Percentiles rank a stretch among this genome's conserved stretches.
Evolutionary conservation across 352 stramenopile genomes (phyloP).

Genomic region (Aphanomyces cochlioides): DNA sequence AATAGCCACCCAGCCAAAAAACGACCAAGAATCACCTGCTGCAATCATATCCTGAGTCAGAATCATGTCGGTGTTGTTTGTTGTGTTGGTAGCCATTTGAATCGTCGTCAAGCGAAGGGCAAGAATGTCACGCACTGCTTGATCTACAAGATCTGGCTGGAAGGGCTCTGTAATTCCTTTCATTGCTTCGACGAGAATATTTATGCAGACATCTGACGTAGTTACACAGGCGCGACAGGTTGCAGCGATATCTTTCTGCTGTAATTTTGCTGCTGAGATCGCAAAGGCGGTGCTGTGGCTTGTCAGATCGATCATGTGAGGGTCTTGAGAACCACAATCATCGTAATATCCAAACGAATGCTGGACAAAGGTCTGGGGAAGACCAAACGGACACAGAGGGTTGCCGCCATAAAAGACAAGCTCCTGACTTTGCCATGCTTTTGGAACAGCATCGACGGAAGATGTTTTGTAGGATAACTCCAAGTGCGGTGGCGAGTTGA

Average conservation of each 20-base stretch:
- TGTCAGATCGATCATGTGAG: not conserved
- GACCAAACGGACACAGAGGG: not conserved
- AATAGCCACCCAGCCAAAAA: constrained; percentile 14
- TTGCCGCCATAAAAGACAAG: constrained; percentile 15
- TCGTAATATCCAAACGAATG: constrained; percentile 13
- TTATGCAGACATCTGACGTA: too few species aligned
- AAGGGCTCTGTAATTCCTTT: too few species aligned
- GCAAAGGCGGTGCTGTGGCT: not conserved
- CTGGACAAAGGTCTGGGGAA: constrained; percentile 7
- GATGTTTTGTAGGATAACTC: not conserved
- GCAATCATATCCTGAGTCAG: constrained; percentile 4
- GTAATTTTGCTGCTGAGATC: not conserved
- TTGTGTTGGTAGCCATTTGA: not conserved
- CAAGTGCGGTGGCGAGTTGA: not conserved
- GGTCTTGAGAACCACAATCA: too few species aligned
- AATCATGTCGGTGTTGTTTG: not conserved
- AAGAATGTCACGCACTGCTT: too few species aligned
- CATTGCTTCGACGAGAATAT: too few species aligned
- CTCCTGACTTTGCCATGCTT: not conserved
- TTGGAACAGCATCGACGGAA: too few species aligned
- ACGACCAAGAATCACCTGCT: not conserved
- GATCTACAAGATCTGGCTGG: too few species aligned
- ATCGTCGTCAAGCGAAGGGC: not conserved
- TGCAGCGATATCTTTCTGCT: not conserved
- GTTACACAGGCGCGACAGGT: too few species aligned